These are phyloP conservation scores for Gymnopilus dilepis DNA, from an alignment of 768 basidiomycete genomes.

Conservation along the genomic window DNA sequence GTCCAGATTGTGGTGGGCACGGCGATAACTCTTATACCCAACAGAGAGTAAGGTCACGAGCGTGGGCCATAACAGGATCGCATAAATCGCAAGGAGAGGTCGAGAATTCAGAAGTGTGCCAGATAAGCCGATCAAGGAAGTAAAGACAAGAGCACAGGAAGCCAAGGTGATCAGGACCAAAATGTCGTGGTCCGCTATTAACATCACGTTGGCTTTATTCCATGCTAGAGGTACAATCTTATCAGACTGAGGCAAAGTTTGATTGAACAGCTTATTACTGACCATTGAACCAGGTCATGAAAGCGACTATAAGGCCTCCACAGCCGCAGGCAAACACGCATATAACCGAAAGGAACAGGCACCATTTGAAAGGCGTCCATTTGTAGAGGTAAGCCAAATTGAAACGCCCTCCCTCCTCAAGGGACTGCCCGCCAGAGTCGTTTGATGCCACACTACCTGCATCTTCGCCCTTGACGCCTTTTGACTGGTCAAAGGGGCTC, in stretches of 20 bases:
- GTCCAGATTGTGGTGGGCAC: constrained; percentile 62
- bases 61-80: constrained; percentile 69
- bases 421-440: constrained; percentile 29
- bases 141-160: constrained; percentile 59
- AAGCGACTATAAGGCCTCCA: constrained; percentile 52
- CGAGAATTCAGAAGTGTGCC: constrained; percentile 71
- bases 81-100: constrained; percentile 69
- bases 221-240: constrained; percentile 48
- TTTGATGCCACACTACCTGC: neutral
- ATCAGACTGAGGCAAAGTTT: neutral
- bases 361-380: constrained; percentile 74
- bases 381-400: constrained; percentile 43
- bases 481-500: constrained; percentile 22
- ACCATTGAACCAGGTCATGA: constrained; percentile 68
- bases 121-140: constrained; percentile 62
- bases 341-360: constrained; percentile 57
- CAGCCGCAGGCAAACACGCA: constrained; percentile 61
- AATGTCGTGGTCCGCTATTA: constrained; percentile 61
- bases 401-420: constrained; percentile 35
- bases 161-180: constrained; percentile 62
- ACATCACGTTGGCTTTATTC: constrained; percentile 65
- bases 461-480: constrained; percentile 13
- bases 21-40: constrained; percentile 70
- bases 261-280: constrained; percentile 25
- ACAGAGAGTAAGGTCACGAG: constrained; percentile 61